A percentile compares a stretch with the other conserved stretches of the same genome.
phyloP scores from a whole-genome alignment of 345 rosid species.

The Corchorus capsularis region DNA sequence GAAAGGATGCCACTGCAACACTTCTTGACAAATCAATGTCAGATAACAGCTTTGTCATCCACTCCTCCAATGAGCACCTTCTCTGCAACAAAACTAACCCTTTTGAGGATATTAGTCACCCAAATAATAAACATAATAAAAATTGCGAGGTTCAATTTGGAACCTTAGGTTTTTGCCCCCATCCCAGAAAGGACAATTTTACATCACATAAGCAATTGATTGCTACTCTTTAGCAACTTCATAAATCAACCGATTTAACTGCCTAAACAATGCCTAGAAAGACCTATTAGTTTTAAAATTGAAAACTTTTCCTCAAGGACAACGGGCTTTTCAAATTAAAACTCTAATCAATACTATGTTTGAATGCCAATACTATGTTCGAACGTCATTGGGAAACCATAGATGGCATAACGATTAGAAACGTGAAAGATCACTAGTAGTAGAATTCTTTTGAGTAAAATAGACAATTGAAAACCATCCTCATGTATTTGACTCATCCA shows the following conservation, averaged over 20 bases:
- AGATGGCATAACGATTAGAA: background rate
- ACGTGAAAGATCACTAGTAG: background rate
- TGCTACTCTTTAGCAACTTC: background rate
- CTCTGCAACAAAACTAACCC: slow-evolving; percentile 73
- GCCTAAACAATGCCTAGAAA: background rate
- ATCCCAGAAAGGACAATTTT: background rate
- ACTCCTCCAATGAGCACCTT: slow-evolving; percentile 91
- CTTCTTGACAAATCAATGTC: slow-evolving; percentile 96
- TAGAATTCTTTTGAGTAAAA: background rate
- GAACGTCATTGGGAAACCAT: background rate
- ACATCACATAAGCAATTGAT: background rate
- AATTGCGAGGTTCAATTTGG: background rate
- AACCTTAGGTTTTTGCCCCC: background rate
- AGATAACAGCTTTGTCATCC: slow-evolving; percentile 91
- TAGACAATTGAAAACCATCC: background rate
- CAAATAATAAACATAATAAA: background rate
- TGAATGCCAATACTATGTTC: background rate
- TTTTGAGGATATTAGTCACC: slow-evolving; percentile 43
- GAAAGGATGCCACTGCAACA: slow-evolving; percentile 85
- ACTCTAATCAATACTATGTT: background rate
- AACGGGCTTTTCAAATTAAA: background rate
- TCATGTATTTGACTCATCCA: background rate
- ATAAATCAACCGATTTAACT: background rate
- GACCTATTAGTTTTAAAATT: background rate
- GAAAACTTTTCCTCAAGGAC: background rate